Base-by-base conservation (phyloP, 2,329 filamentous ascomycete genomes). In the Monosporascus sp. region DNA sequence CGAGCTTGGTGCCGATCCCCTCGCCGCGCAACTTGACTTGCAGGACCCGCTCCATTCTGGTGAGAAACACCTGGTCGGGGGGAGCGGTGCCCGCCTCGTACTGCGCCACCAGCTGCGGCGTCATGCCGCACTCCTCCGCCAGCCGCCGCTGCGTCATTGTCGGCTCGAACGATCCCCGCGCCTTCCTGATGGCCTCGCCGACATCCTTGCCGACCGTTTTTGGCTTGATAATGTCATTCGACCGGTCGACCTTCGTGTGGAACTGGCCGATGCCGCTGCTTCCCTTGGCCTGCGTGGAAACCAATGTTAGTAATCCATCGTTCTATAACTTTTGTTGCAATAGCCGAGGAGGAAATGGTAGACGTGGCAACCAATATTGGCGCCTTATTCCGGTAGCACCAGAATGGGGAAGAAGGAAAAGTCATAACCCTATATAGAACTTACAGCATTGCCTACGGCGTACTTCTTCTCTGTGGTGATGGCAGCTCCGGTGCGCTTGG, bases 151-250 rank as follows among this genome's bases (percentile, higher is more conserved):
- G 94, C 53, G 92, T 95, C 90, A 97, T 93, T 78, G 96, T 94
- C 74, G 92, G 91, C 74, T 88, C 88, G 70, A 90, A 86, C 70
- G 87, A 84, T 69, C 85, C 85, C 60, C 94, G 89, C 52, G 88
- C 84, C 67, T 87, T 82, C 66, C 85, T 81, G 76, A 97, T 97
- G 60, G 87, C 89, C 61, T 89, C 84, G 66, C 89, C 91, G 60
- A 97, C 90, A 53, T 82, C 79, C 67, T 81, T 80, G 70, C 91
- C 91, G 55, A 97, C 80, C 47, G 91, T 95, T 78, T 96, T 96
- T 68, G 91, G 92, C 79, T 96, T 96, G 75, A 97, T 87, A 76
- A 97, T 96, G 71, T 97, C 94, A 79, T 97, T 92, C 70, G 86
- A 87, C 63, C 93, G 92, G 80, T 97, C 94, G 73, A 99, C 92